phyloP scores from a whole-genome alignment of 208 protist species.

The Leishmania arabica region DNA sequence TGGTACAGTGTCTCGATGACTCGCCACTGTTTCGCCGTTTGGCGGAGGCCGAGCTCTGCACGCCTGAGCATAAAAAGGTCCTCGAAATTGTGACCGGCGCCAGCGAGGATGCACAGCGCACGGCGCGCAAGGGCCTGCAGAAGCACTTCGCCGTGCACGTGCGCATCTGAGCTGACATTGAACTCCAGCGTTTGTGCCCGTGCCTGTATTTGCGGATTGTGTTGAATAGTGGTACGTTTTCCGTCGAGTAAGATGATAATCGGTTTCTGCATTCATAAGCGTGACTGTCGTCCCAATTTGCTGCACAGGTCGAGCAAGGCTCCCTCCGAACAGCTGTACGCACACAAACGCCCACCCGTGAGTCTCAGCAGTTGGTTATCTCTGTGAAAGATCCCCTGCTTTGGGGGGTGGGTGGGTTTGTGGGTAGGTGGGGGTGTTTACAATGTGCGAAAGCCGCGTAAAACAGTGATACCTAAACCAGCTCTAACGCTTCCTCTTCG shows the following conservation, averaged over 20 bases:
- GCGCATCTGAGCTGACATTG: constrained; percentile 33
- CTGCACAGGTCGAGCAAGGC: not conserved
- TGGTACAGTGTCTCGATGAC: constrained; percentile 90
- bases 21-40: constrained; percentile 94
- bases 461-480: not conserved
- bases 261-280: not conserved
- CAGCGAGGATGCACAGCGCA: constrained; percentile 90
- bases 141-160: constrained; percentile 87
- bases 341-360: not conserved
- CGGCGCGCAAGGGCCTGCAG: constrained; percentile 71
- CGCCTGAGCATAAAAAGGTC: constrained; percentile 47
- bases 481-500: no score
- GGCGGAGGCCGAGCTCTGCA: constrained; percentile 63
- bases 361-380: not conserved
- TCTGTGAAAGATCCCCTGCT: not conserved
- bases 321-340: not conserved
- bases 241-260: constrained; percentile 1
- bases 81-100: constrained; percentile 62
- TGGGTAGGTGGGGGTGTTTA: not conserved
- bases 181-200: not conserved
- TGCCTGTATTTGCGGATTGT: not conserved
- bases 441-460: no score
- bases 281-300: not conserved
- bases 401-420: no score
- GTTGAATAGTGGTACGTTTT: not conserved